A percentile compares a stretch with the other conserved stretches of the same genome.
phyloP scores from a whole-genome alignment of 306 rosid genomes.

The Lathyrus tuberosus region DNA sequence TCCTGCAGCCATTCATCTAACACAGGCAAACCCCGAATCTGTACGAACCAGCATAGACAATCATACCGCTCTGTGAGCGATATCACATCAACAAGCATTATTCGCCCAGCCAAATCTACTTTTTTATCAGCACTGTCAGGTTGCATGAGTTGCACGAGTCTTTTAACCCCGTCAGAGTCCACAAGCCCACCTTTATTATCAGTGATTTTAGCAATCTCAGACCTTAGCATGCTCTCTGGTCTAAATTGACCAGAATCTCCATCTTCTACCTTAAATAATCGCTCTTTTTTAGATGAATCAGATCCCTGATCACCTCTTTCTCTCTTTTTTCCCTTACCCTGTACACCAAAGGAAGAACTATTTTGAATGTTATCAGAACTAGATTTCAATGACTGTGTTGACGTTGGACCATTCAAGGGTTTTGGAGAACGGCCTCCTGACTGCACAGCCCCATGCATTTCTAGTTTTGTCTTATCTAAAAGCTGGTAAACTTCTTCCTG shows the following conservation, averaged over 20 bases:
- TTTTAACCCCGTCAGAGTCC: slow-evolving; percentile 76
- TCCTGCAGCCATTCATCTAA: slow-evolving; percentile 95
- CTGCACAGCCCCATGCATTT: slow-evolving; percentile 93
- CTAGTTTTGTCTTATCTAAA: slow-evolving; percentile 76
- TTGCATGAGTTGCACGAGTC: slow-evolving; percentile 76
- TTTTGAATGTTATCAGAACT: slow-evolving; percentile 77
- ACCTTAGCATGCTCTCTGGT: slow-evolving; percentile 62
- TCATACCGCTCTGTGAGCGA: slow-evolving; percentile 75
- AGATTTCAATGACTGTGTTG: slow-evolving; percentile 69
- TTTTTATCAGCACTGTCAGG: slow-evolving; percentile 71
- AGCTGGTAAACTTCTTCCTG: slow-evolving; percentile 91
- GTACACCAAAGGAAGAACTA: slow-evolving; percentile 68
- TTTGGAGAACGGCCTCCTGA: slow-evolving; percentile 95
- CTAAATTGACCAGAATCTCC: slow-evolving; percentile 72
- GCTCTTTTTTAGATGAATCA: slow-evolving; percentile 78
- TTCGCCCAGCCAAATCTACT: slow-evolving; percentile 74
- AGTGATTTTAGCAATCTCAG: slow-evolving; percentile 77
- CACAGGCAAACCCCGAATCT: slow-evolving; percentile 72
- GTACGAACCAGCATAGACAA: slow-evolving; percentile 76
- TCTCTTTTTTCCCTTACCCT: slow-evolving; percentile 82
- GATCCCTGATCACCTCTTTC: slow-evolving; percentile 78
- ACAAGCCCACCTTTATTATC: slow-evolving; percentile 90
- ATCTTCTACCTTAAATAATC: slow-evolving; percentile 61
- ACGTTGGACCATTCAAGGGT: slow-evolving; percentile 76
- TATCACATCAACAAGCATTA: slow-evolving; percentile 75